phyloP scores from a whole-genome alignment of 176 grass and related monocot genomes.

The Tillandsia leiboldiana region DNA sequence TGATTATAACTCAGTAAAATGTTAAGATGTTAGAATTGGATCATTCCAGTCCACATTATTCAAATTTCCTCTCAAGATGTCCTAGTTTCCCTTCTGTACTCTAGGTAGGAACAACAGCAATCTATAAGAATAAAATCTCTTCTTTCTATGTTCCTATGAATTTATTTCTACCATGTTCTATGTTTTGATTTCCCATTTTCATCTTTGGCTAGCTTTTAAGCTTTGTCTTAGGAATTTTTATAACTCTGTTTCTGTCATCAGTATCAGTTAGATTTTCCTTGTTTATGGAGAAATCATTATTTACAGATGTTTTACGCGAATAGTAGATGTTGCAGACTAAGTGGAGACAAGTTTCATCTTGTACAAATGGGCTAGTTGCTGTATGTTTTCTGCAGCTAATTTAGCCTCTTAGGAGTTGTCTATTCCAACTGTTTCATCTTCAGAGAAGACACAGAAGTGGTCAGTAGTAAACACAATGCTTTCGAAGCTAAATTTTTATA shows the following conservation, averaged over 20 bases:
- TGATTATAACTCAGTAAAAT: too few species aligned
- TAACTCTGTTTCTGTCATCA: not conserved
- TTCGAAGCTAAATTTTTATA: not conserved
- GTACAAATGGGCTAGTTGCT: not conserved
- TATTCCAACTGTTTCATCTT: not conserved
- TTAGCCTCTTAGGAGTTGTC: not conserved
- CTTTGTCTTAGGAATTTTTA: not conserved
- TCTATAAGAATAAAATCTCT: not conserved
- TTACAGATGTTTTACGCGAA: not conserved
- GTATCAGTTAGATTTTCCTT: not conserved
- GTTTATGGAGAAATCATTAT: not conserved
- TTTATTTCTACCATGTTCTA: not conserved
- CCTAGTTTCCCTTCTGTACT: not conserved
- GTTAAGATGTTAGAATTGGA: too few species aligned
- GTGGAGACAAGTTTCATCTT: slow-evolving; percentile 1
- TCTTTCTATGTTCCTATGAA: not conserved
- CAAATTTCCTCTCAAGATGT: too few species aligned
- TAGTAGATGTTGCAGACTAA: too few species aligned
- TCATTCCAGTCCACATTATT: too few species aligned
- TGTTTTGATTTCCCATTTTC: not conserved
- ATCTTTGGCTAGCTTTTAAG: not conserved
- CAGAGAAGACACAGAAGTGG: not conserved
- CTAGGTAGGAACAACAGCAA: not conserved
- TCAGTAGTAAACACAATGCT: not conserved
- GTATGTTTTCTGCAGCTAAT: not conserved